Base-by-base conservation (phyloP, 805 yeast genomes). In the Ascoidea rubescens region DNA sequence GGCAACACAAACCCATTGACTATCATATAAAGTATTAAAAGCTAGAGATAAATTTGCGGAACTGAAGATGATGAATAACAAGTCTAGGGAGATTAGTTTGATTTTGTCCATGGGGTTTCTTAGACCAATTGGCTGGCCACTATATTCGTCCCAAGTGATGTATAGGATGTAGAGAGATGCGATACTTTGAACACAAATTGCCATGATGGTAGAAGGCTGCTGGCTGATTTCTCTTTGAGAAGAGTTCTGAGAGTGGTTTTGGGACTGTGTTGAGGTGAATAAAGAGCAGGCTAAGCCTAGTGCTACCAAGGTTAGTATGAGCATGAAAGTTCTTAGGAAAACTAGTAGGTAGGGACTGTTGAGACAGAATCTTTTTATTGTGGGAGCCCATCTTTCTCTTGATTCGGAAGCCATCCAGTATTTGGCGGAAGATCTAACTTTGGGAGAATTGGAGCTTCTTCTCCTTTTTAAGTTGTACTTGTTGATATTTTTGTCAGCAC, bases 201-300 rank as follows among this genome's bases (percentile, higher is more conserved):
- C 93, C 95, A 93, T 88, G 48, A 90, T 81, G 0, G 98, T 87
- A 59, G 96, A 83, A 16, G 99, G 84, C 61, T 86, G 89, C 62
- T 86, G 95, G 5, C 75, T 70, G 5, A 87, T 66, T 10, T 68
- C 62, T 4, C 56, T 55, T 1, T 56, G 48, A 7, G 57, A 56
- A 7, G 53, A 30, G 5, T 55, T 33, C 32, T 52, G 52, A 7
- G 42, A 33, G n/a, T n/a, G n/a, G n/a, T n/a, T n/a, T n/a, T n/a
- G n/a, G n/a, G n/a, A n/a, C n/a, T n/a, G n/a, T 14, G 53, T 50
- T 33, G 50, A 48, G 43, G 61, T 58, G 62, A 72, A 79, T 51
- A 87, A 79, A 48, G 82, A 66, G 5, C 73, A 67, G 0, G 97
- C 89, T 31, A 91, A 63, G 0, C 80, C 93, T 56, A 91, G 71